A percentile compares a stretch with the other conserved stretches of the same genome.
Evolutionary conservation across 148 eudicot species (phyloP).

Genomic region (Rheum nobile): DNA sequence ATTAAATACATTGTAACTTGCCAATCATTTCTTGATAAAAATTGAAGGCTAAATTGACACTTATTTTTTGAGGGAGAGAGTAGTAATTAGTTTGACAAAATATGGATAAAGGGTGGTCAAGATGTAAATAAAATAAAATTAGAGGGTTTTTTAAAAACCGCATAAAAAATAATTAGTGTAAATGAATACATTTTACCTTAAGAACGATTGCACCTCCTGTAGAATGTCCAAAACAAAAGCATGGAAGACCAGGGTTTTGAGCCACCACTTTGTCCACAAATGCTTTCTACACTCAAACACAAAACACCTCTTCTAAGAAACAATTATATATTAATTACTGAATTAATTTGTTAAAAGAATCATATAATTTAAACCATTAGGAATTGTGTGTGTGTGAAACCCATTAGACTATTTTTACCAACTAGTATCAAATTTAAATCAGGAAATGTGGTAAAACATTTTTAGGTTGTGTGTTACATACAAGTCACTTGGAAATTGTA

Average conservation of each 20-base stretch:
- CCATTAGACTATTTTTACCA: background rate
- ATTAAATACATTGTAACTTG: too few relatives aligned
- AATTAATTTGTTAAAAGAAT: too few relatives aligned
- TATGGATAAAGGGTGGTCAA: too few relatives aligned
- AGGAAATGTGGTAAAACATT: background rate
- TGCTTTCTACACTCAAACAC: slow-evolving; percentile 30
- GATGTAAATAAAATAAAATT: too few relatives aligned
- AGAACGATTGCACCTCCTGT: slow-evolving; percentile 88
- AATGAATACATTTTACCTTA: slow-evolving; percentile 30
- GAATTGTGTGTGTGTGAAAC: background rate
- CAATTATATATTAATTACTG: background rate
- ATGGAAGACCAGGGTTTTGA: slow-evolving; percentile 72
- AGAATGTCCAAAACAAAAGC: slow-evolving; percentile 91
- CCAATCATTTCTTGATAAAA: too few relatives aligned
- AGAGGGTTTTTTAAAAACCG: too few relatives aligned
- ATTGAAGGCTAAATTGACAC: too few relatives aligned
- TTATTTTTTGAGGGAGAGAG: too few relatives aligned
- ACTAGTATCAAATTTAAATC: too few relatives aligned
- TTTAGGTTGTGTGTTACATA: background rate
- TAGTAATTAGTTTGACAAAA: too few relatives aligned
- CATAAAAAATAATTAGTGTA: background rate
- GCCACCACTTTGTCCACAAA: slow-evolving; percentile 45
- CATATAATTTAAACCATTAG: too few relatives aligned
- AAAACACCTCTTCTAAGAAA: background rate
- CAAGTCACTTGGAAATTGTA: background rate